Conservation (phyloP, 192 early-diverging fungal genomes). For the Pecoramyces ruminantium region DNA sequence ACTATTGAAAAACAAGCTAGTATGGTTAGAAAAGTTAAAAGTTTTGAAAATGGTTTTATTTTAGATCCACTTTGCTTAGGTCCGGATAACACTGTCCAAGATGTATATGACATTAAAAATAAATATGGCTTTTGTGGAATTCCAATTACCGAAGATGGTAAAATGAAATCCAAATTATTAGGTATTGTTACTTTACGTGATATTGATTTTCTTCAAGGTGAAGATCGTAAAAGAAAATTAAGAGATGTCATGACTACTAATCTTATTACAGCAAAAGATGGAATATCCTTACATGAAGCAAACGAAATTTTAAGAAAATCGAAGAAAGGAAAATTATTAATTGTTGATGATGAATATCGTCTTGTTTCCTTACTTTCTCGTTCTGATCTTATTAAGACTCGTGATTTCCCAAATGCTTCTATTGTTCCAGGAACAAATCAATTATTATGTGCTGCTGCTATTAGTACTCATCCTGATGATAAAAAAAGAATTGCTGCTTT, state of each 20-base stretch:
- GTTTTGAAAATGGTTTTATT: too few species aligned
- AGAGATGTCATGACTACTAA: slow-evolving; percentile 78
- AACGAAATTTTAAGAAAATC: slow-evolving; percentile 66
- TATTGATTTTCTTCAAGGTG: slow-evolving; percentile 68
- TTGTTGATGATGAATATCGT: too few species aligned
- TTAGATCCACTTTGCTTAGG: slow-evolving; percentile 76
- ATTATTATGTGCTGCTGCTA: too few species aligned
- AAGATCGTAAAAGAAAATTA: slow-evolving; percentile 41
- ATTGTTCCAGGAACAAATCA: too few species aligned
- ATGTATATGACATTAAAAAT: slow-evolving; percentile 75
- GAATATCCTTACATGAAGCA: too few species aligned
- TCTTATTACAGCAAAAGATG: slow-evolving; percentile 71
- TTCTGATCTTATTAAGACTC: slow-evolving; percentile 93
- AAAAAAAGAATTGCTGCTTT: slow-evolving; percentile 61
- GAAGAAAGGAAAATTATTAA: slow-evolving; percentile 93
- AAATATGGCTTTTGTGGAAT: too few species aligned
- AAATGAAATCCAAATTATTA: slow-evolving; percentile 70
- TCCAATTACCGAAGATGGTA: slow-evolving; percentile 74
- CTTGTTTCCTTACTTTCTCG: slow-evolving; percentile 81
- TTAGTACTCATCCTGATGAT: slow-evolving; percentile 81
- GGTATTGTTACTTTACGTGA: slow-evolving; percentile 94
- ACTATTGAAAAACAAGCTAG: slow-evolving; percentile 83
- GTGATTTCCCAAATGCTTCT: too few species aligned
- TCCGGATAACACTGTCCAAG: slow-evolving; percentile 61
- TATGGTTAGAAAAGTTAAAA: slow-evolving; percentile 95